phyloP scores from a whole-genome alignment of 139 green algal species.

The Yamagishiella unicocca region DNA sequence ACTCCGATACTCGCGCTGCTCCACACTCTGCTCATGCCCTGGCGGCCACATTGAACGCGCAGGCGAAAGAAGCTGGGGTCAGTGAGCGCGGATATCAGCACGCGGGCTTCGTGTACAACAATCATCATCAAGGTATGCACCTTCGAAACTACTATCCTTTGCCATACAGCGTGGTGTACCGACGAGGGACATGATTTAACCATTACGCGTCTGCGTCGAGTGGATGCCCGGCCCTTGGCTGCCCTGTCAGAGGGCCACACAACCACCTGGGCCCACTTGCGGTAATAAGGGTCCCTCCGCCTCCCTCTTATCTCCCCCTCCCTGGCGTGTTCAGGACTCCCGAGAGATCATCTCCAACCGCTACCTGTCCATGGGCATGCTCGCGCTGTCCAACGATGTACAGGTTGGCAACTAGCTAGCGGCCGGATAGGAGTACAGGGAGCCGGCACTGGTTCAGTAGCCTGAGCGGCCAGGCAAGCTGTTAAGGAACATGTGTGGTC shows the following conservation, averaged over 20 bases:
- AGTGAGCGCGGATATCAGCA: constrained; percentile 66
- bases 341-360: constrained; percentile 21
- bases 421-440: neutral
- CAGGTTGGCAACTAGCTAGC: constrained; percentile 2
- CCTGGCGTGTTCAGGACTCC: neutral
- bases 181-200: neutral
- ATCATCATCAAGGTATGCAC: constrained; percentile 58
- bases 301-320: neutral
- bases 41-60: too few relatives aligned
- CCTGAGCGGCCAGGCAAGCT: too few relatives aligned
- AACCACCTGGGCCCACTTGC: neutral
- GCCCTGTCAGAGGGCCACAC: neutral
- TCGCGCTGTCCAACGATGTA: neutral
- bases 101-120: constrained; percentile 46
- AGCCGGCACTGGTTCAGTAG: too few relatives aligned
- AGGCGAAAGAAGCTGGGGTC: constrained; percentile 69
- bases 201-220: neutral
- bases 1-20: neutral
- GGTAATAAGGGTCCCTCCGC: neutral
- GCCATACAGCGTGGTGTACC: neutral
- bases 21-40: too few relatives aligned
- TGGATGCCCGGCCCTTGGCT: neutral
- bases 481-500: too few relatives aligned
- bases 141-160: too few relatives aligned
- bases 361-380: constrained; percentile 7